Base-by-base conservation (phyloP, 345 rosid genomes). In the Bruguiera parviflora region DNA sequence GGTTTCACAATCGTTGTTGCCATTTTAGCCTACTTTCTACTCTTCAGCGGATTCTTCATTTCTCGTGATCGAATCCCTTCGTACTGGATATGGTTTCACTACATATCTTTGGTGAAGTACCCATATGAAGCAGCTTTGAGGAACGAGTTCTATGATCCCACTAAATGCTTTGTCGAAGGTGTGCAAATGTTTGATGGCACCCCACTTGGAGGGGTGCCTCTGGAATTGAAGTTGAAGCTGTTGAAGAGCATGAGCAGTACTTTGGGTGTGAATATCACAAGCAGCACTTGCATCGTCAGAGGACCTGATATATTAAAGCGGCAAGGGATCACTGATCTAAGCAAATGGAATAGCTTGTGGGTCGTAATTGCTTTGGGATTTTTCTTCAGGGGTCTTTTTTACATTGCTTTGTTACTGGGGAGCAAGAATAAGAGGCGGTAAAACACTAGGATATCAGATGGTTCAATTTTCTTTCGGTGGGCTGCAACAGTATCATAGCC, bases 41-140 rank as follows among this genome's bases (percentile, higher is more conserved):
- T 94, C 39, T 89, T 94, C 84, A 88, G 97, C 1, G 98, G 98
- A 33, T 91, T 94, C 89, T 92, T 94, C 91, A 89, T 94, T 53
- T 82, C 95, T 1, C 70, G 90, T 0, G 84, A 88, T 32, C 79
- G 98, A 8, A 86, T 94, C 69, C 97, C 97, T 5, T 16, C 58
- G 0, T 94, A 87, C 74, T 92, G 98, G 98, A 53, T 87, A 51
- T 92, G 98, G 98, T 89, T 94, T 66, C 97, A 94, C 75, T 94
- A 89, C 84, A 65, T 89, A 4, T 94, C 98, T 0, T 78, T 94
- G 0, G 96, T 92, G 67, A 92, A 94, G 64, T 94, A 92, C 49
- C 97, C 98, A 0, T 94, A 81, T 64, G 92, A 91, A 77, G 86
- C 71, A 61, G 76, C 67, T 33, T 11, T 79, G 32, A 74, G 69